phyloP scores from a whole-genome alignment of 2,329 filamentous ascomycete species.

The Massarina eburnea region DNA sequence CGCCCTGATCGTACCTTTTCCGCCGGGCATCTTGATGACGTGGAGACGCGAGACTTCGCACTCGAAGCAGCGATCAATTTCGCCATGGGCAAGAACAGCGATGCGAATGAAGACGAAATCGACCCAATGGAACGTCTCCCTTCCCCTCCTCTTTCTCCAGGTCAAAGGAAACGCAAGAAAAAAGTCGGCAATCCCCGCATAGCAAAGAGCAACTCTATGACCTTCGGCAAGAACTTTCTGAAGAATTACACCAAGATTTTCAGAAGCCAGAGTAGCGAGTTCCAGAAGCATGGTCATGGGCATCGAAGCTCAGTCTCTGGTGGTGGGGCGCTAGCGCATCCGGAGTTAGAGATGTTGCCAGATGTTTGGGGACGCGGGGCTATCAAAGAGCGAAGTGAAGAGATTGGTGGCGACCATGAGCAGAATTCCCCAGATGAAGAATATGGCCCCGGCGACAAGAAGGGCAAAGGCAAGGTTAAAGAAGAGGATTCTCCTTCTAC shows the following conservation, averaged over 20 bases:
- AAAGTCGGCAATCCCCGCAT: constrained; percentile 67
- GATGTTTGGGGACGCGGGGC: constrained; percentile 31
- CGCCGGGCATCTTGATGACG: constrained; percentile 42
- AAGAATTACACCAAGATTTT: constrained; percentile 51
- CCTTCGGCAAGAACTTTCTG: constrained; percentile 43
- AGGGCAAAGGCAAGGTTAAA: constrained; percentile 14
- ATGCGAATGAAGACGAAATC: constrained; percentile 23
- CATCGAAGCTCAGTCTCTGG: constrained; percentile 48
- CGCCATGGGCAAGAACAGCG: constrained; percentile 14
- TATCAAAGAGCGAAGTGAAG: constrained; percentile 10
- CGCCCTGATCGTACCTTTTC: constrained; percentile 44
- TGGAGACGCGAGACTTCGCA: constrained; percentile 48
- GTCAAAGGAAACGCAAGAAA: constrained; percentile 48
- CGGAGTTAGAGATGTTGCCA: constrained; percentile 51
- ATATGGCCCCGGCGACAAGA: constrained; percentile 7
- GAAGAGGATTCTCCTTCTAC: constrained; percentile 26
- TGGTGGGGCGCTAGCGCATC: constrained; percentile 47
- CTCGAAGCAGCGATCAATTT: constrained; percentile 34
- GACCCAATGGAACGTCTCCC: constrained; percentile 26
- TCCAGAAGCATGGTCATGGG: constrained; percentile 44
- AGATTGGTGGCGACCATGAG: not conserved
- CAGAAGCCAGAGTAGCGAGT: constrained; percentile 42
- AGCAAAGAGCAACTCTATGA: constrained; percentile 57
- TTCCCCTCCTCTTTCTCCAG: constrained; percentile 20
- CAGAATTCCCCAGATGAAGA: not conserved